These are phyloP conservation scores for Cryphonectria parasitica DNA, from an alignment of 2,329 filamentous ascomycete species.

Conservation along the genomic window DNA sequence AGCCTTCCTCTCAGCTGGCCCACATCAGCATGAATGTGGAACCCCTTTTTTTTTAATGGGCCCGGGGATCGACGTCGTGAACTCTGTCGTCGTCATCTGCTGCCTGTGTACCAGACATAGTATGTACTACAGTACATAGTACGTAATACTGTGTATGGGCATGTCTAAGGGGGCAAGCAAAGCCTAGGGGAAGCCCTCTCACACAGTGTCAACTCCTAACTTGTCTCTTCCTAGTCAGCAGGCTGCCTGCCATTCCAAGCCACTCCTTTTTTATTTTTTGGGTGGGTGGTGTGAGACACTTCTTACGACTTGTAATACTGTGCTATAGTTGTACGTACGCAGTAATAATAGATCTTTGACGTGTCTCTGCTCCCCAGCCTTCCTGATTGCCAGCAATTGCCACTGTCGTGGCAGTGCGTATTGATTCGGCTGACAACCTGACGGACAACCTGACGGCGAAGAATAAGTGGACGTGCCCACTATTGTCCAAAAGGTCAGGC, in stretches of 20 bases:
- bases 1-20: slow-evolving; percentile 14
- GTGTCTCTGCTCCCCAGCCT: not conserved
- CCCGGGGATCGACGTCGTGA: slow-evolving; percentile 6
- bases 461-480: not conserved
- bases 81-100: slow-evolving; percentile 8
- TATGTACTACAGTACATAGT: slow-evolving; percentile 9
- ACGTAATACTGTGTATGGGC: not conserved
- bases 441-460: not conserved
- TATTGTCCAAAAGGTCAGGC: not conserved
- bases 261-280: not conserved
- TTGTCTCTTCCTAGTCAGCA: not conserved
- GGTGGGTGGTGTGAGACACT: not conserved
- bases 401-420: not conserved
- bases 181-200: not conserved
- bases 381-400: not conserved
- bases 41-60: slow-evolving; percentile 1
- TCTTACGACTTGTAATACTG: not conserved
- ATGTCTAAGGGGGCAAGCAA: not conserved
- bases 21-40: slow-evolving; percentile 5
- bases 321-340: not conserved
- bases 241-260: not conserved
- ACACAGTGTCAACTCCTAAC: not conserved
- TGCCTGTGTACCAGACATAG: not conserved
- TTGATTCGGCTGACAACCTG: not conserved
- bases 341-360: not conserved